phyloP scores from a whole-genome alignment of 1,284 basidiomycete species.

The Cryptococcus sp. region DNA sequence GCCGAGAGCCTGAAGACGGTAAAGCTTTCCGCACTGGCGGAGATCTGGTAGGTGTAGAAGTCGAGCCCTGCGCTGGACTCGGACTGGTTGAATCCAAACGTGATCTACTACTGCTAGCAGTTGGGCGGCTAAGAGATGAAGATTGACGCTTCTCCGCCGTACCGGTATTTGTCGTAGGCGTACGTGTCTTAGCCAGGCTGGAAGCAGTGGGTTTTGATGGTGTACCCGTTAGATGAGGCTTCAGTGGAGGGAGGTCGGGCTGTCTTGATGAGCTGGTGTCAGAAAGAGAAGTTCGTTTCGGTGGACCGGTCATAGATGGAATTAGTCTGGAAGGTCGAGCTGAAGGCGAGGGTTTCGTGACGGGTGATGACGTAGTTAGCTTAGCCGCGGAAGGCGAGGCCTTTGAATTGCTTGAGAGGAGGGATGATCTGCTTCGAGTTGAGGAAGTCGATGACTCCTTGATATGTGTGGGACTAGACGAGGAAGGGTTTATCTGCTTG shows the following conservation, averaged over 20 bases:
- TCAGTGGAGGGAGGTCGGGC: slow-evolving; percentile 15
- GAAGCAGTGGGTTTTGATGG: slow-evolving; percentile 33
- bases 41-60: background rate
- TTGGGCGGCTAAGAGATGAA: slow-evolving; percentile 3
- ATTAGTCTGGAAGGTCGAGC: slow-evolving; percentile 7
- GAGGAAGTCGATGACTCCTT: background rate
- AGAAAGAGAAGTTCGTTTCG: background rate
- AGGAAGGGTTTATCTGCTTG: background rate
- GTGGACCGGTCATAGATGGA: slow-evolving; percentile 21
- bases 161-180: slow-evolving; percentile 1
- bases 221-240: slow-evolving; percentile 30
- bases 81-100: slow-evolving; percentile 1
- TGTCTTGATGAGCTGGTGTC: background rate
- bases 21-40: background rate
- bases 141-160: background rate
- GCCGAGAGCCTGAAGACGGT: slow-evolving; percentile 13
- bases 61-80: slow-evolving; percentile 5
- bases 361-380: background rate
- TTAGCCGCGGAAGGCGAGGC: background rate
- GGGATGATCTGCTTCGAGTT: background rate
- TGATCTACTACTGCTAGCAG: background rate
- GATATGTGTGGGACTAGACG: background rate
- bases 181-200: slow-evolving; percentile 24
- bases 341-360: background rate
- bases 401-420: background rate